Evolutionary conservation across 805 yeast genomes (phyloP).

Genomic region (Lachancea meyersii): DNA sequence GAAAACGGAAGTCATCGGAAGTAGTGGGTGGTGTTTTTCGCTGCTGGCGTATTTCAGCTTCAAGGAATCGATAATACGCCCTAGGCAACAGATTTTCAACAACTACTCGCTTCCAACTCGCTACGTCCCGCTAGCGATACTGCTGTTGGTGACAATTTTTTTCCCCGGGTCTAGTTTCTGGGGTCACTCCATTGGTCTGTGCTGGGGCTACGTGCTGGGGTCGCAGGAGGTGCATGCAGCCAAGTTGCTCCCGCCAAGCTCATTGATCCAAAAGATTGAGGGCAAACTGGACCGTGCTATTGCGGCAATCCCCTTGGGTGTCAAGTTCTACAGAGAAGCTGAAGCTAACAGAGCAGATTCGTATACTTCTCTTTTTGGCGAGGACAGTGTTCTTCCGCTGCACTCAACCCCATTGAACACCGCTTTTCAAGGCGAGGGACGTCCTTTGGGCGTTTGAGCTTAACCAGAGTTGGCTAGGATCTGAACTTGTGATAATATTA

Average conservation of each 20-base stretch:
- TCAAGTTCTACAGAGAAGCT: conserved; percentile 54
- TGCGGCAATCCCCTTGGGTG: conserved; percentile 44
- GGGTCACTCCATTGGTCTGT: conserved; percentile 66
- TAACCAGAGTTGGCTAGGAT: too few species aligned
- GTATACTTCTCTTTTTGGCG: conserved; percentile 27
- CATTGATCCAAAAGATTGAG: conserved; percentile 61
- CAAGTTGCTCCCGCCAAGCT: conserved; percentile 58
- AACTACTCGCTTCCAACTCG: conserved; percentile 51
- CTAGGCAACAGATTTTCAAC: conserved; percentile 37
- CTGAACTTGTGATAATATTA: too few species aligned
- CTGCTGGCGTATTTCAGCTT: conserved; percentile 57
- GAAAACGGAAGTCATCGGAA: conserved; percentile 51
- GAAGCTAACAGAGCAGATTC: conserved; percentile 34
- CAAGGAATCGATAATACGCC: conserved; percentile 37
- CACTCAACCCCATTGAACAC: conserved; percentile 8
- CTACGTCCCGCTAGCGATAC: conserved; percentile 47
- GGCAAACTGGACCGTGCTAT: conserved; percentile 45
- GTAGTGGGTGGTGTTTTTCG: conserved; percentile 70
- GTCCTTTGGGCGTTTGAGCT: conserved; percentile 16
- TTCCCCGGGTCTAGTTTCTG: conserved; percentile 64
- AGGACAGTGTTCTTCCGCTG: conserved; percentile 14
- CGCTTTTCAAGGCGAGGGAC: conserved; percentile 15
- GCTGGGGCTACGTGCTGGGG: conserved; percentile 59
- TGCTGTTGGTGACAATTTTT: conserved; percentile 45
- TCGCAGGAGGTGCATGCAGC: conserved; percentile 45